These are phyloP conservation scores for Malassezia obtusa DNA, from an alignment of 1,284 basidiomycete genomes.

Conservation along the genomic window DNA sequence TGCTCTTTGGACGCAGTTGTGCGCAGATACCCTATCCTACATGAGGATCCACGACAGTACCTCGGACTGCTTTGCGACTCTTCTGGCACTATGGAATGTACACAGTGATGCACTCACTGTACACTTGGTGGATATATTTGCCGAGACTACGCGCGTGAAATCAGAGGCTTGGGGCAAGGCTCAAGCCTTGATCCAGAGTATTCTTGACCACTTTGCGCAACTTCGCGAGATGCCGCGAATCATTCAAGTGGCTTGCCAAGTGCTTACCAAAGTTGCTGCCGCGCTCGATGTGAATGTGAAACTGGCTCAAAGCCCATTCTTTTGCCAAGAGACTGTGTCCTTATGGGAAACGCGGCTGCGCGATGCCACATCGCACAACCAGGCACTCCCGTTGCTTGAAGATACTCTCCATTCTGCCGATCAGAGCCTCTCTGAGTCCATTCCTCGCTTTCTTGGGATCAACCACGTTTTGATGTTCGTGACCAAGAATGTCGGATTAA, in stretches of 20 bases:
- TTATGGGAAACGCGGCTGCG: background rate
- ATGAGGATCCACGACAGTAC: background rate
- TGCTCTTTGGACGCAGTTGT: slow-evolving; percentile 12
- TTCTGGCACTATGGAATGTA: slow-evolving; percentile 1
- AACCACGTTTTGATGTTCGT: background rate
- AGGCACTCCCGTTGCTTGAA: background rate
- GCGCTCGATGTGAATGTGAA: background rate
- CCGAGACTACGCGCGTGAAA: background rate
- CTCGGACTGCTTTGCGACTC: background rate
- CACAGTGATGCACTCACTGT: background rate
- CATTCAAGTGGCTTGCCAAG: background rate
- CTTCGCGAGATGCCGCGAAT: background rate
- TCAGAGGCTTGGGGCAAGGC: background rate
- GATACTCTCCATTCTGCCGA: background rate
- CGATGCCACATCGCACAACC: background rate
- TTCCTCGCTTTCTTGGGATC: background rate
- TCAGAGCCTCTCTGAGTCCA: background rate
- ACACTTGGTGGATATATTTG: background rate
- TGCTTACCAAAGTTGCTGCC: background rate
- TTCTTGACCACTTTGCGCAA: background rate
- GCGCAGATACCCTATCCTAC: slow-evolving; percentile 1
- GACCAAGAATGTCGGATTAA: background rate
- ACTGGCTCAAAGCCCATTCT: background rate
- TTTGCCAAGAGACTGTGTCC: background rate
- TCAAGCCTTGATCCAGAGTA: background rate